Conservation (phyloP, 768 basidiomycete genomes). For the Trichaptum fuscoviolaceum region DNA sequence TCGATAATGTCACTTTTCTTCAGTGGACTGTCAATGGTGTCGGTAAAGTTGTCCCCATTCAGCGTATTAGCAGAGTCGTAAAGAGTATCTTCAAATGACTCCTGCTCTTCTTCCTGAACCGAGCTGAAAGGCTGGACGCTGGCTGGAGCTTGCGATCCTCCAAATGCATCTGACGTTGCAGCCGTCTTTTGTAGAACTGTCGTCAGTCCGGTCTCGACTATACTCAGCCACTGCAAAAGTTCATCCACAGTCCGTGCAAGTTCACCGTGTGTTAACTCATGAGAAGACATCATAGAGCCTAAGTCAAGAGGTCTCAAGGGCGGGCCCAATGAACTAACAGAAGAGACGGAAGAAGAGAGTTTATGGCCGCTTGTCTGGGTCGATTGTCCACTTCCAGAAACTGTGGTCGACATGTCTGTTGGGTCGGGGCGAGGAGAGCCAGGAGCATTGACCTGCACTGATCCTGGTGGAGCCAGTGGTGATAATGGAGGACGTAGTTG, state of each 20-base stretch:
- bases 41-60: background rate
- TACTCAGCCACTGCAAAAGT: conserved; percentile 68
- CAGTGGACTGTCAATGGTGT: background rate
- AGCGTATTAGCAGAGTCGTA: background rate
- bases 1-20: background rate
- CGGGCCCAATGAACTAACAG: conserved; percentile 36
- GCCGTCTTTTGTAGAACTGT: conserved; percentile 52
- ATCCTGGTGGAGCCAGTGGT: background rate
- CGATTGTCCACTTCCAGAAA: background rate
- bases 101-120: background rate
- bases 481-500: background rate
- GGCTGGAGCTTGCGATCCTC: background rate
- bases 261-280: conserved; percentile 59
- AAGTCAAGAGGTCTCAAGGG: conserved; percentile 68
- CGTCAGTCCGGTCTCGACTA: conserved; percentile 67
- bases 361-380: conserved; percentile 8
- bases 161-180: background rate
- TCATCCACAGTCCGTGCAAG: conserved; percentile 71
- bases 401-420: conserved; percentile 17
- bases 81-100: conserved; percentile 3
- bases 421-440: conserved; percentile 6
- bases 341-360: conserved; percentile 28
- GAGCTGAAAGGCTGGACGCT: background rate
- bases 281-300: conserved; percentile 41
- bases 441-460: background rate